Evolutionary conservation across 1,284 basidiomycete genomes (phyloP), one percentile per base, ranked within the genome.

Genomic region (Ganoderma lingzhi): DNA sequence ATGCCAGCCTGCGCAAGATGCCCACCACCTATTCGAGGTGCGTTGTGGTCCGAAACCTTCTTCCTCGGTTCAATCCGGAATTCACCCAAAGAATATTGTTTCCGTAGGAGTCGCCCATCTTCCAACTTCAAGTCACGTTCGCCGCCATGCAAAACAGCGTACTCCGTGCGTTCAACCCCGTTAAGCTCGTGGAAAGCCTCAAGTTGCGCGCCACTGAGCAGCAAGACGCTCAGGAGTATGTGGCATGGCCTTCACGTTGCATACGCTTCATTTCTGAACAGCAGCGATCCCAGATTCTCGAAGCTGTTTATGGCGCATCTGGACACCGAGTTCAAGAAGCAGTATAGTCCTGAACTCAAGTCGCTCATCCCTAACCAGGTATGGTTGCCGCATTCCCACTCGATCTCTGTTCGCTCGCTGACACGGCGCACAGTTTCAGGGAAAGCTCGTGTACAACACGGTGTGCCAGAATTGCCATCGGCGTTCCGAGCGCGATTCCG

Each of bases 151-250:
- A 97, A 78, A 84, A 89, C 69, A 88, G 93, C 66, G 84, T 84
- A 2, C 84, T 89, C 73, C 86, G 81, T 56, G 89, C 92, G 0
- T 96, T 93, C 77, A 95, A 97, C 79, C 96, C 96, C 0, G 83
- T 85, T 10, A 92, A 90, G 70, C 86, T 98, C 35, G 92, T 96
- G 12, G 92, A 96, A 76, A 93, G 94, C 73, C 82, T 98, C 64
- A 87, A 90, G 69, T 82, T 98, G 51, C 87, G 91, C 48, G 90
- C 91, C 12, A 86, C 90, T 0, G 93, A 96, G 77, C 96, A 98
- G 77, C 96, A 98, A 81, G 96, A 98, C 83, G 96, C 96, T 41
- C 94, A 96, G 80, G 96, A 98, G 95, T 96, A 76, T 70, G 88
- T 82, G 45, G 65, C 70, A 32, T 56, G 42, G 35, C 30, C 39